Base-by-base conservation (phyloP, 83 land plant genomes). In the Picea abies region DNA sequence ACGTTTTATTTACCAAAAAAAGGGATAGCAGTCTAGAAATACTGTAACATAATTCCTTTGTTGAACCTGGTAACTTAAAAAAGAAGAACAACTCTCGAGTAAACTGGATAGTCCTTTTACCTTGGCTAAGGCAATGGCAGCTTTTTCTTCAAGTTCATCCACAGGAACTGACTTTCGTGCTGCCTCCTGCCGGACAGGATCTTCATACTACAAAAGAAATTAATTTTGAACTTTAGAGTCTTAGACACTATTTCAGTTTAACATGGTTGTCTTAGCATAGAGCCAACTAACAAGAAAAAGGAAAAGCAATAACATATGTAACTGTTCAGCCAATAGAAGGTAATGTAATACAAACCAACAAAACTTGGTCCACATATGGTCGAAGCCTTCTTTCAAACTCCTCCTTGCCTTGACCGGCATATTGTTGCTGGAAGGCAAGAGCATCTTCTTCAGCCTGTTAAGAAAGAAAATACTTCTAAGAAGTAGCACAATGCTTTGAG, bases 391-490 rank as follows among this genome's bases (percentile, higher is more conserved):
- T 44, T 83, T 85, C 85, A 37, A 93, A 87, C 61, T 82, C 83
- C 56, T 65, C 81, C 32, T 71, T 75, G 41, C 87, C 75, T 56
- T 86, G 84, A 14, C 52, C 39, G 1, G 79, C 90, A 52, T 61
- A 71, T 78, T 71, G 83, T 79, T 87, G 89, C 78, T 92, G 95
- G 70, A 88, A 47, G 72, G 85, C 60, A 32, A 88, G 85, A 1
- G 95, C 93, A 58, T 92, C 97, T 84, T 94, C 97, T 84, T 94
- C 97, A 0, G 93, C 93, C 94, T 93, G 63, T 60, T 49, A 41
- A 22, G 25, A 41, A 17, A 72, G 20, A 72, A 41, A 41, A 72
- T 72, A 72, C 23, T 41, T 41, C 52, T 20, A 44, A 39, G 19
- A 72, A 72, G 44, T 41, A 41, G 22, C 22, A 72, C 41, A 8